These are phyloP conservation scores for Cladorrhinum sp. DNA, from an alignment of 2,329 filamentous ascomycete genomes.

Conservation along the genomic window DNA sequence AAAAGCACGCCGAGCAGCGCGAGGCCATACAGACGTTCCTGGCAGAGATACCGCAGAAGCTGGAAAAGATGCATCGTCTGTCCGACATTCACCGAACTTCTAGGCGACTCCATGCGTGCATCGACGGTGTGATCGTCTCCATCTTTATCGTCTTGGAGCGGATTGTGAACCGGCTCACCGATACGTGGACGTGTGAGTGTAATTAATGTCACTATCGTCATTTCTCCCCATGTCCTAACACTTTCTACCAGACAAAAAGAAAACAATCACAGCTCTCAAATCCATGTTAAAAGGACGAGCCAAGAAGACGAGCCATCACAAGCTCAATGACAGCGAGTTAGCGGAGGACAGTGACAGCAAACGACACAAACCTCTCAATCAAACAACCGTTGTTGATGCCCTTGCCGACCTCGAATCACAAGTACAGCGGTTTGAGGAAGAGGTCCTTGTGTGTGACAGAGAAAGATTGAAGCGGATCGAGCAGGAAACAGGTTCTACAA, in stretches of 20 bases:
- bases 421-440: conserved; percentile 14
- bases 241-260: not conserved
- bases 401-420: conserved; percentile 10
- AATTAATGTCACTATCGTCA: not conserved
- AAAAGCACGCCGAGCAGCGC: conserved; percentile 15
- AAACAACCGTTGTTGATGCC: conserved; percentile 1
- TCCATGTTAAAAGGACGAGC: not conserved
- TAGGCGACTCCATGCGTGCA: conserved; percentile 3
- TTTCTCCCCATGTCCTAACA: not conserved
- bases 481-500: not conserved
- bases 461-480: conserved; percentile 15
- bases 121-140: conserved; percentile 15
- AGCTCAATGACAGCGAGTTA: not conserved
- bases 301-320: not conserved
- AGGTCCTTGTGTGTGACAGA: conserved; percentile 14
- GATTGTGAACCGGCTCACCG: conserved; percentile 16
- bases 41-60: conserved; percentile 15
- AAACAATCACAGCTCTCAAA: not conserved
- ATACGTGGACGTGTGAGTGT: not conserved
- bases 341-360: not conserved
- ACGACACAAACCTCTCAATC: not conserved
- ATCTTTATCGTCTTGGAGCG: conserved; percentile 18
- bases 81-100: conserved; percentile 14
- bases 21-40: conserved; percentile 13
- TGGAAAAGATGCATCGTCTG: conserved; percentile 14